These are phyloP conservation scores for Kwoniella botswanensis DNA, from an alignment of 768 basidiomycete genomes.

Conservation along the genomic window DNA sequence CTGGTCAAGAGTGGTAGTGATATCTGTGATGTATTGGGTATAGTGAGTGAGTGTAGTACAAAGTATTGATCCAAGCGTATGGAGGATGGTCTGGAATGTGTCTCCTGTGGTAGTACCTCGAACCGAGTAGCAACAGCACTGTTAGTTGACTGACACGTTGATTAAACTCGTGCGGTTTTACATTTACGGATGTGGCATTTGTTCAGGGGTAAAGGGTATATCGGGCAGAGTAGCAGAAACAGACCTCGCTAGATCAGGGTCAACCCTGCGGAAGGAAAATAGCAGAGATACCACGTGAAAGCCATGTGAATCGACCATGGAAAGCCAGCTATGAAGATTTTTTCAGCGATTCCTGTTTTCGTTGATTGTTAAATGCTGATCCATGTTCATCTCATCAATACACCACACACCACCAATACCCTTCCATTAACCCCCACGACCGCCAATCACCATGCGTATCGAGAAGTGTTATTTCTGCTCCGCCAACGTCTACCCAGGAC, in stretches of 20 bases:
- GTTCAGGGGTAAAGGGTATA: background rate
- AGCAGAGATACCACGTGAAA: background rate
- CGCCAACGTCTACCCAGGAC: constrained; percentile 93
- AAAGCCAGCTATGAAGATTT: background rate
- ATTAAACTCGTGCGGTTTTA: background rate
- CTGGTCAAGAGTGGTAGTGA: background rate
- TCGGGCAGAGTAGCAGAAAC: constrained; percentile 12
- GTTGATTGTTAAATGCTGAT: background rate
- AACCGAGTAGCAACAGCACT: background rate
- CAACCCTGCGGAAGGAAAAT: background rate
- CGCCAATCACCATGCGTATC: constrained; percentile 71
- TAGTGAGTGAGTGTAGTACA: background rate
- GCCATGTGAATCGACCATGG: background rate
- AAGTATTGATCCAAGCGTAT: background rate
- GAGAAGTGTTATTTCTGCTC: constrained; percentile 99
- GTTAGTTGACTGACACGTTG: constrained; percentile 1
- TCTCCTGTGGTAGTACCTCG: background rate
- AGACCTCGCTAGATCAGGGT: background rate
- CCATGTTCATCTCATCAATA: too few species aligned
- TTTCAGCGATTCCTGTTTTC: background rate
- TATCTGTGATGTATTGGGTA: background rate
- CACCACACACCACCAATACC: too few species aligned
- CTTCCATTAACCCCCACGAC: background rate
- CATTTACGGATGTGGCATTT: background rate
- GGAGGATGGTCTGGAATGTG: background rate